Evolutionary conservation across 2,329 filamentous ascomycete genomes (phyloP).

Genomic region (Golovinomyces cichoracearum): DNA sequence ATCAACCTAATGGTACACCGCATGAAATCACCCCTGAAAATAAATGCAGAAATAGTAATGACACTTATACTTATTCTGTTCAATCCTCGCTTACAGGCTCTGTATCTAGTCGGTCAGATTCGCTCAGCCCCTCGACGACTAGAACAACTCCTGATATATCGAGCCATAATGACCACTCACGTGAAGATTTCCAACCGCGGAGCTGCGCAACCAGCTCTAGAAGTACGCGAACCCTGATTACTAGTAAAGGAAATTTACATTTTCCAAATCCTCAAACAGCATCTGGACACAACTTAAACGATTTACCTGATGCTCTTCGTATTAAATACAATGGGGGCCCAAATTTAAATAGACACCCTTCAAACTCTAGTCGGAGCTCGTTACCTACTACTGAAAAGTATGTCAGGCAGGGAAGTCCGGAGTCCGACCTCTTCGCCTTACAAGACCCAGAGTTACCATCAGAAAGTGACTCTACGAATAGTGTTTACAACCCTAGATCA

Average conservation of each 20-base stretch:
- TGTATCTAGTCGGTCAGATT: too few relatives aligned
- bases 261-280: neutral
- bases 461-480: neutral
- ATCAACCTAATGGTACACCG: neutral
- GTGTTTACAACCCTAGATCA: slow-evolving; percentile 3
- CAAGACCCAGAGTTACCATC: neutral
- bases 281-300: neutral
- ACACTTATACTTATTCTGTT: neutral
- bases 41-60: neutral
- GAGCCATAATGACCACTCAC: neutral
- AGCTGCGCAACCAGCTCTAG: neutral
- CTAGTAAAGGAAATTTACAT: neutral
- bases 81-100: too few relatives aligned
- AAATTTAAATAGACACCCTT: neutral
- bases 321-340: neutral
- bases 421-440: too few relatives aligned
- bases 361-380: neutral
- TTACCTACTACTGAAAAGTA: neutral
- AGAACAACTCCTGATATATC: neutral
- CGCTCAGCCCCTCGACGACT: too few relatives aligned
- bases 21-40: neutral
- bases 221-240: neutral
- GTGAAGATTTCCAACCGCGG: neutral
- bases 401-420: neutral
- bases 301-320: neutral